phyloP scores from a whole-genome alignment of 306 rosid species.

The Cyclanthera cordifolia region DNA sequence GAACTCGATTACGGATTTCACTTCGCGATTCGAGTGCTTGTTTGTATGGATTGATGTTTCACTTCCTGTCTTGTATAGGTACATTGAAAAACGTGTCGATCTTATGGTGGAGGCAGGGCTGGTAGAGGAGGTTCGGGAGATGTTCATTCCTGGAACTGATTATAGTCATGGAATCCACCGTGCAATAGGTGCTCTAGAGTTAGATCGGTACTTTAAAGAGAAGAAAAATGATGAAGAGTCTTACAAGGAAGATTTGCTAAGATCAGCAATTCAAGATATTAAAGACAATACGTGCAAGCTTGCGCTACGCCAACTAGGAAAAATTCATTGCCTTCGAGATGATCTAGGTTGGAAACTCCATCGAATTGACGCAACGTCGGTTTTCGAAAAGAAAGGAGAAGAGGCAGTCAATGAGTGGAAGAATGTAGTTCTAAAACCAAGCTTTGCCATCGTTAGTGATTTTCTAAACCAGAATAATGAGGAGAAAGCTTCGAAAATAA shows the following conservation, averaged over 20 bases:
- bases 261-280: neutral
- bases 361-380: constrained; percentile 19
- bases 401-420: constrained; percentile 15
- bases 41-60: constrained; percentile 24
- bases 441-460: constrained; percentile 10
- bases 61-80: neutral
- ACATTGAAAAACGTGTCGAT: constrained; percentile 21
- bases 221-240: neutral
- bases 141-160: constrained; percentile 13
- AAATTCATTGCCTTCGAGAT: constrained; percentile 12
- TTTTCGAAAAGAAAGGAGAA: neutral
- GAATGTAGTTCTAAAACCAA: constrained; percentile 15
- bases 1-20: neutral
- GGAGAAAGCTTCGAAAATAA: too few species aligned
- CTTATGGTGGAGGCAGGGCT: constrained; percentile 21
- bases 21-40: constrained; percentile 12
- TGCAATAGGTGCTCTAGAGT: constrained; percentile 23
- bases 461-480: neutral
- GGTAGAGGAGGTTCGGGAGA: constrained; percentile 17
- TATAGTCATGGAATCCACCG: constrained; percentile 13
- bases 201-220: constrained; percentile 8
- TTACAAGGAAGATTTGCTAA: neutral
- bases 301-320: constrained; percentile 9
- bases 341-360: constrained; percentile 21
- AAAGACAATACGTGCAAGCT: constrained; percentile 17